phyloP scores from a whole-genome alignment of 148 eudicot genomes.

The Euryodendron excelsum region DNA sequence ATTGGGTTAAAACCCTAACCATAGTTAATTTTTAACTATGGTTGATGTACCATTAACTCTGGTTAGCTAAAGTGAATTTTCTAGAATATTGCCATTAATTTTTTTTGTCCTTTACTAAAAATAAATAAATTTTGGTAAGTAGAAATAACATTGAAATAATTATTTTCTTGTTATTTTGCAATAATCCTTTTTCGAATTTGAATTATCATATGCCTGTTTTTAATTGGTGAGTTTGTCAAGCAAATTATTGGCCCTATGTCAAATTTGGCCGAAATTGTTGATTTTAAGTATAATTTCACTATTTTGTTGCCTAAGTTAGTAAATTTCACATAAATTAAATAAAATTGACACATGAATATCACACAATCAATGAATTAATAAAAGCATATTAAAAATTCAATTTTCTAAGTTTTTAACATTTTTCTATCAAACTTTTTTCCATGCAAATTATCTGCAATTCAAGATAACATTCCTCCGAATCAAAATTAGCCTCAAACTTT shows the following conservation, averaged over 20 bases:
- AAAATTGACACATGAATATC: background rate
- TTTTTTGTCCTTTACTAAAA: background rate
- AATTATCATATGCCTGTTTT: background rate
- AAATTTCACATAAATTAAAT: background rate
- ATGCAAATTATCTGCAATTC: background rate
- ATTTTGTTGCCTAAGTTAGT: background rate
- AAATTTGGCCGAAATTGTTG: background rate
- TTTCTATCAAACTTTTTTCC: background rate
- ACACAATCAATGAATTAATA: background rate
- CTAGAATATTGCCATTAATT: background rate
- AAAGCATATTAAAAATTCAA: background rate
- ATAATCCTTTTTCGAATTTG: background rate
- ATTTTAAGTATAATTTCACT: background rate
- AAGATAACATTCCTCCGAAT: background rate
- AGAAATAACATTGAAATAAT: background rate
- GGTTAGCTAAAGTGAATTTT: background rate
- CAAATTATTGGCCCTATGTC: background rate
- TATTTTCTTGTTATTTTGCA: background rate
- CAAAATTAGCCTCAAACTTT: background rate
- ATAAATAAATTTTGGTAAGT: background rate
- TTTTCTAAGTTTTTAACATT: background rate
- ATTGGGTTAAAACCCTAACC: background rate
- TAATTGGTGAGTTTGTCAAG: background rate
- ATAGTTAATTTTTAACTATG: slow-evolving; percentile 8
- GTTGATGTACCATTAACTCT: background rate